Percentiles rank a stretch among this genome's conserved stretches.
Evolutionary conservation across 768 basidiomycete genomes (phyloP).

Genomic region (Coprinopsis sp.): DNA sequence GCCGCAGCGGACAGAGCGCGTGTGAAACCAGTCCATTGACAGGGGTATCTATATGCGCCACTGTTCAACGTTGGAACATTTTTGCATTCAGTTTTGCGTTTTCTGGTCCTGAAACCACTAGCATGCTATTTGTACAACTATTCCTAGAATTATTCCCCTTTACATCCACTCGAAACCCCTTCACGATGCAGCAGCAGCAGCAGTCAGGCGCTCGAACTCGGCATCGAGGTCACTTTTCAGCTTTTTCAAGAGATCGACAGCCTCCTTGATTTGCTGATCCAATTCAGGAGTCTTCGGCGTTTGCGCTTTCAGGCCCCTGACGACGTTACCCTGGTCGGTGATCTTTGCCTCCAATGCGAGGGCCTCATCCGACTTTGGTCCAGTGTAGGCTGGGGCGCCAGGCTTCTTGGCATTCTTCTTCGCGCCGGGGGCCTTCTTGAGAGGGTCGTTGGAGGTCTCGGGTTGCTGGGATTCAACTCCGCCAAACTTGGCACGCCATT

Average conservation of each 20-base stretch:
- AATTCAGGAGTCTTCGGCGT: conserved; percentile 52
- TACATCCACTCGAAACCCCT: neutral
- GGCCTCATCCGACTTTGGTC: conserved; percentile 69
- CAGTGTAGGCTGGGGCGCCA: conserved; percentile 35
- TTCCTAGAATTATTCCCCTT: too few relatives aligned
- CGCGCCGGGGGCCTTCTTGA: conserved; percentile 40
- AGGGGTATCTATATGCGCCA: too few relatives aligned
- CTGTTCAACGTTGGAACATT: too few relatives aligned
- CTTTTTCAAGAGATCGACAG: conserved; percentile 59
- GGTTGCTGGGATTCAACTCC: conserved; percentile 46
- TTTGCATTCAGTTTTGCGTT: too few relatives aligned
- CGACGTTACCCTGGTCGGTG: conserved; percentile 66
- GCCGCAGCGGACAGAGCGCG: too few relatives aligned
- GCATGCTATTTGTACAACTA: too few relatives aligned
- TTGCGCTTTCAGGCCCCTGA: conserved; percentile 67
- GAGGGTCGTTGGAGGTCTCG: conserved; percentile 35
- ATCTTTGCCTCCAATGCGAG: conserved; percentile 71
- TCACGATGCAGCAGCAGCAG: conserved; percentile 1
- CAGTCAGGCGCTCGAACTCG: conserved; percentile 5
- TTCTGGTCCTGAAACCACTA: too few relatives aligned
- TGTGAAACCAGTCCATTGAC: too few relatives aligned
- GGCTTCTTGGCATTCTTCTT: conserved; percentile 56
- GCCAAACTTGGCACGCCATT: conserved; percentile 77
- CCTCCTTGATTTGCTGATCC: conserved; percentile 57
- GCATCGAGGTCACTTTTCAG: conserved; percentile 55